Percentiles rank a stretch among this genome's conserved stretches.
Conservation (phyloP, 352 stramenopile genomes). For the Globisporangium echinulatum region DNA sequence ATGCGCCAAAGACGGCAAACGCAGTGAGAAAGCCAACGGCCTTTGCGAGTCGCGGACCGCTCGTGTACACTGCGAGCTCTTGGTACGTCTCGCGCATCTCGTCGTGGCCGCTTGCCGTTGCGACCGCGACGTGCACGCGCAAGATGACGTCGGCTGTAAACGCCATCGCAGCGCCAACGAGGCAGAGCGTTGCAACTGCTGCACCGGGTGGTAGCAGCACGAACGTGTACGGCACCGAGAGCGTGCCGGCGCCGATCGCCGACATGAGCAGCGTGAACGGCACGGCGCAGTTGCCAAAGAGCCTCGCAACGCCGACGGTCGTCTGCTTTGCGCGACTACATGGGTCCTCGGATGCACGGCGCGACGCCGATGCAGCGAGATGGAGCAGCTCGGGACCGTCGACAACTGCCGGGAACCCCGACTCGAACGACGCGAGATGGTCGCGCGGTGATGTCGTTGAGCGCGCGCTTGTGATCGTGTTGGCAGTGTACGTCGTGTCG, state of each 20-base stretch:
- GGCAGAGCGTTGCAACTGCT: slow-evolving; percentile 32
- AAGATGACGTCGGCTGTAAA: slow-evolving; percentile 53
- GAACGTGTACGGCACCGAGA: slow-evolving; percentile 71
- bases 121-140: slow-evolving; percentile 39
- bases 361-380: background rate
- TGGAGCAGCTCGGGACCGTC: slow-evolving; percentile 16
- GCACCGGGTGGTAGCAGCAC: slow-evolving; percentile 34
- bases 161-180: slow-evolving; percentile 49
- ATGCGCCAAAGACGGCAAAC: slow-evolving; percentile 63
- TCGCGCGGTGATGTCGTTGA: slow-evolving; percentile 4
- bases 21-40: slow-evolving; percentile 60
- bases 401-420: slow-evolving; percentile 13
- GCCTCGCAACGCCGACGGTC: slow-evolving; percentile 2
- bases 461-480: background rate
- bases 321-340: slow-evolving; percentile 13
- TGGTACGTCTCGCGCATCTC: slow-evolving; percentile 56
- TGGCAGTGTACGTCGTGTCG: too few relatives aligned
- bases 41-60: slow-evolving; percentile 44
- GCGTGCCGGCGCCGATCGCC: slow-evolving; percentile 58
- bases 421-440: slow-evolving; percentile 19
- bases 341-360: slow-evolving; percentile 2
- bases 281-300: slow-evolving; percentile 12
- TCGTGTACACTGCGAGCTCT: slow-evolving; percentile 46
- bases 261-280: slow-evolving; percentile 50
- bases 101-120: slow-evolving; percentile 38